Evolutionary conservation across 768 basidiomycete species (phyloP).

Genomic region (Glaciozyma antarctica): DNA sequence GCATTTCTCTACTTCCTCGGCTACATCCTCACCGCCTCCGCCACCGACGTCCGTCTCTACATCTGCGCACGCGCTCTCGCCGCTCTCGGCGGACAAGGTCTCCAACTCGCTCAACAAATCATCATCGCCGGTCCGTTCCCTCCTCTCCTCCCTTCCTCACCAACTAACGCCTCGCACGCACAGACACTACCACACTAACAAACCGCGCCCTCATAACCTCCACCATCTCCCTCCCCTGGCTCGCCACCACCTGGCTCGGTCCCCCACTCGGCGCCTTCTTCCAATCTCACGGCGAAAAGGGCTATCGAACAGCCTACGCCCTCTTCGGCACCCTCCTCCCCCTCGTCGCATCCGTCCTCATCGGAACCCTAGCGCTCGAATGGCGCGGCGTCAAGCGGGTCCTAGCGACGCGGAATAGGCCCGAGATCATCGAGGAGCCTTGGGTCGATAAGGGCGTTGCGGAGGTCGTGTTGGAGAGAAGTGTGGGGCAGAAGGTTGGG

Average conservation of each 20-base stretch:
- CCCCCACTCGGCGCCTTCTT: slow-evolving; percentile 30
- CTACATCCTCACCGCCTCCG: slow-evolving; percentile 29
- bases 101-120: slow-evolving; percentile 34
- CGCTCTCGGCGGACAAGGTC: slow-evolving; percentile 31
- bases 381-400: slow-evolving; percentile 18
- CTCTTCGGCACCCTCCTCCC: slow-evolving; percentile 33
- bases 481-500: slow-evolving; percentile 9
- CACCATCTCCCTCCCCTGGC: slow-evolving; percentile 35
- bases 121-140: slow-evolving; percentile 31
- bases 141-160: neutral
- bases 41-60: slow-evolving; percentile 17
- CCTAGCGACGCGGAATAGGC: slow-evolving; percentile 1
- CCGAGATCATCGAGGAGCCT: neutral
- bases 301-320: slow-evolving; percentile 33
- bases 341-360: slow-evolving; percentile 23
- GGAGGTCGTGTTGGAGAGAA: neutral
- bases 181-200: slow-evolving; percentile 34
- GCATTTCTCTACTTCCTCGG: slow-evolving; percentile 31
- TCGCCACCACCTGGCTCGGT: slow-evolving; percentile 34
- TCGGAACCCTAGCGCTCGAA: slow-evolving; percentile 18
- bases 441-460: slow-evolving; percentile 1
- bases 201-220: slow-evolving; percentile 33
- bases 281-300: slow-evolving; percentile 26
- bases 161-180: neutral
- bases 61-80: slow-evolving; percentile 21